phyloP scores from a whole-genome alignment of 768 basidiomycete species.

The Phlebiopsis flavidoalba region DNA sequence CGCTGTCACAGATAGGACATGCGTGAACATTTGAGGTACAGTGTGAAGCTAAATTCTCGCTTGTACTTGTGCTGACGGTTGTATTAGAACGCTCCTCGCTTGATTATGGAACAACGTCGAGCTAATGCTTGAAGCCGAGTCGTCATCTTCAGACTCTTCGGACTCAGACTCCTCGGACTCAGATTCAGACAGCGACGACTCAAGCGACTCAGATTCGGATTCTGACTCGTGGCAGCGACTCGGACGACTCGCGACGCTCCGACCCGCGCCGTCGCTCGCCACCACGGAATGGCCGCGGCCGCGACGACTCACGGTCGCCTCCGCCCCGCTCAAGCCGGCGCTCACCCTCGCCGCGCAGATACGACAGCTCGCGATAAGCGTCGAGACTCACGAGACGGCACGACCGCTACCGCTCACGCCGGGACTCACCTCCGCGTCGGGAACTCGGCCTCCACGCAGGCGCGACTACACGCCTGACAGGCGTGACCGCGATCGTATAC shows the following conservation, averaged over 20 bases:
- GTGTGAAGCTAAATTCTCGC: not conserved
- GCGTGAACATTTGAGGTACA: constrained; percentile 90
- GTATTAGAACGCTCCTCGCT: constrained; percentile 79
- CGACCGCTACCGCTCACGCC: constrained; percentile 20
- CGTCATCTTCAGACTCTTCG: constrained; percentile 37
- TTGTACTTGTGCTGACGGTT: constrained; percentile 3
- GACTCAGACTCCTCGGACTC: constrained; percentile 33
- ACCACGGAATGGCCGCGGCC: constrained; percentile 23
- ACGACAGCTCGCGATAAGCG: constrained; percentile 16
- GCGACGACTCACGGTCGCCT: constrained; percentile 30
- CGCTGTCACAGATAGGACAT: constrained; percentile 88
- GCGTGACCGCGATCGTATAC: constrained; percentile 10
- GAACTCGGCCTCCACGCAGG: too few relatives aligned
- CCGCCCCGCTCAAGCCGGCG: constrained; percentile 17
- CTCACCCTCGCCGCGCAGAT: constrained; percentile 16
- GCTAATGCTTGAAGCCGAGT: constrained; percentile 75
- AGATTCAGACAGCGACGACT: constrained; percentile 25
- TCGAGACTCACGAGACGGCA: constrained; percentile 6
- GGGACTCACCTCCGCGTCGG: constrained; percentile 19
- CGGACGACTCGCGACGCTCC: constrained; percentile 31
- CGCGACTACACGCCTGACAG: constrained; percentile 14
- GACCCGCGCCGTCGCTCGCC: constrained; percentile 24
- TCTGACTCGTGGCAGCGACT: not conserved
- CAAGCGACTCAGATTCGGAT: constrained; percentile 35
- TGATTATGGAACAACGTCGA: constrained; percentile 93